These are phyloP conservation scores for Candida corydali DNA, from an alignment of 805 yeast genomes.

Conservation along the genomic window DNA sequence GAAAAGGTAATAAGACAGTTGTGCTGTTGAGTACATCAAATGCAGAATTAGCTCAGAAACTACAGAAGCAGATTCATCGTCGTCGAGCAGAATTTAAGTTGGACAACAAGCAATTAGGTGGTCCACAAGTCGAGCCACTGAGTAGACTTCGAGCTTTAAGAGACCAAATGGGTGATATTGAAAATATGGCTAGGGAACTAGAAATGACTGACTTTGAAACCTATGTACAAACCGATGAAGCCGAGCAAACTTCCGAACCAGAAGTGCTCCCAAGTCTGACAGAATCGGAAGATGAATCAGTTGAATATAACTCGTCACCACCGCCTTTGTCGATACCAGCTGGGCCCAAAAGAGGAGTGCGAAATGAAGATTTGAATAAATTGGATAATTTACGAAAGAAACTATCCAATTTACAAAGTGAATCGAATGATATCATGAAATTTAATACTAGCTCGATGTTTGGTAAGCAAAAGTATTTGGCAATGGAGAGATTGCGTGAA, in stretches of 20 bases:
- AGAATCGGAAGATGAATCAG: slow-evolving; percentile 15
- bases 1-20: slow-evolving; percentile 29
- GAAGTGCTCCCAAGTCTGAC: slow-evolving; percentile 15
- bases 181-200: slow-evolving; percentile 76
- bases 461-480: slow-evolving; percentile 57
- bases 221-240: slow-evolving; percentile 16
- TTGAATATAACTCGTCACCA: slow-evolving; percentile 13
- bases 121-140: slow-evolving; percentile 64
- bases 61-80: slow-evolving; percentile 43
- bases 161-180: slow-evolving; percentile 80
- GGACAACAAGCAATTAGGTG: slow-evolving; percentile 44
- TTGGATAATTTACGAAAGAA: slow-evolving; percentile 53
- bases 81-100: slow-evolving; percentile 44
- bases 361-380: slow-evolving; percentile 51
- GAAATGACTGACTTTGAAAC: slow-evolving; percentile 78
- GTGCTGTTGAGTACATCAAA: slow-evolving; percentile 30
- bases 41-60: slow-evolving; percentile 34
- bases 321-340: slow-evolving; percentile 9
- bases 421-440: slow-evolving; percentile 73
- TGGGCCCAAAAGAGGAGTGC: slow-evolving; percentile 37
- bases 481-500: slow-evolving; percentile 67
- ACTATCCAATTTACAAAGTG: slow-evolving; percentile 60
- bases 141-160: slow-evolving; percentile 69
- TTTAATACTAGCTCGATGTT: slow-evolving; percentile 58
- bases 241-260: slow-evolving; percentile 13